These are phyloP conservation scores for Nitzschia sp. DNA, from an alignment of 108 stramenopile species.

Conservation along the genomic window DNA sequence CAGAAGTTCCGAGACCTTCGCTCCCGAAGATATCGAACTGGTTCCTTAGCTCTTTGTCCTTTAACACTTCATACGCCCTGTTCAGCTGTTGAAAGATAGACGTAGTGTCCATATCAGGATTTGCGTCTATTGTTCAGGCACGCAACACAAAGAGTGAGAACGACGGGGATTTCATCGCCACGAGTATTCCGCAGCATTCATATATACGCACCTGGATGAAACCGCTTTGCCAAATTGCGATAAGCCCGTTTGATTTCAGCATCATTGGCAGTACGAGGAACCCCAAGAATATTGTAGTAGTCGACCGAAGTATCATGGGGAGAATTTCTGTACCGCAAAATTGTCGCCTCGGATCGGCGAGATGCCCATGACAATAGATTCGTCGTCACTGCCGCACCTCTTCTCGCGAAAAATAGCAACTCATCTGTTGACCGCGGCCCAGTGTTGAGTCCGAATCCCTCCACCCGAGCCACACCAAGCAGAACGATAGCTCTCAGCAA, in stretches of 20 bases:
- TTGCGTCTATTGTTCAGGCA: conserved; percentile 4
- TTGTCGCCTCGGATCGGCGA: conserved; percentile 2
- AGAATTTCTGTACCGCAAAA: background rate
- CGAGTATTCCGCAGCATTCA: too few species aligned
- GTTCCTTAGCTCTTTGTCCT: conserved; percentile 47
- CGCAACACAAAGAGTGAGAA: too few species aligned
- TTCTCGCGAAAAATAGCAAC: too few species aligned
- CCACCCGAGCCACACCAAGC: background rate
- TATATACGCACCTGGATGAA: conserved; percentile 64
- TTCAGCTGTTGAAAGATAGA: conserved; percentile 3
- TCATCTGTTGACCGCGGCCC: background rate
- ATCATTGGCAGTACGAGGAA: conserved; percentile 57
- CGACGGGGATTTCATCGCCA: too few species aligned
- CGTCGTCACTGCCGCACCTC: background rate
- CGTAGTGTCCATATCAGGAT: conserved; percentile 4
- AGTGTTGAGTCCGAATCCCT: background rate
- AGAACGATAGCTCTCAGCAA: background rate
- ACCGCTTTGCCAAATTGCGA: conserved; percentile 53
- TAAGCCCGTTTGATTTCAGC: conserved; percentile 69
- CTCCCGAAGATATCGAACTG: conserved; percentile 47
- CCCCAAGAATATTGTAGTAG: conserved; percentile 71
- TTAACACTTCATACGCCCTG: conserved; percentile 70
- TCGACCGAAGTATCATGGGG: conserved; percentile 65
- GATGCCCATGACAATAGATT: background rate
- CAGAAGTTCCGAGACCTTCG: background rate